Conservation (phyloP, 2,329 filamentous ascomycete genomes). For the Epichloe scottii region DNA sequence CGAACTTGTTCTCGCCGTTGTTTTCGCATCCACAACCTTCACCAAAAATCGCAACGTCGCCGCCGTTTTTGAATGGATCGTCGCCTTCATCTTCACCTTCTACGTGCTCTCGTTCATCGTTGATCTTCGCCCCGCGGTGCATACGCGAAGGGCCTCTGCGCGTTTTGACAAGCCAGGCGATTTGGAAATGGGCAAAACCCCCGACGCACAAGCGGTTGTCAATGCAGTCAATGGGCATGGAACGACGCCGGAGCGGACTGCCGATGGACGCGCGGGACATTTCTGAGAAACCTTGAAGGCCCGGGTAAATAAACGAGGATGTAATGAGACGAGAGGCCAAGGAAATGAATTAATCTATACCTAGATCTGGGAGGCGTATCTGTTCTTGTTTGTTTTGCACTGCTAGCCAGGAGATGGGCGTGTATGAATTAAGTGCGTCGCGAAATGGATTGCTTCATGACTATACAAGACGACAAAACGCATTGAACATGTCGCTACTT, state of each 20-base stretch:
- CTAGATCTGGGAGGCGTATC: background rate
- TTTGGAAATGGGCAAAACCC: constrained; percentile 9
- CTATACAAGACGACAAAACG: background rate
- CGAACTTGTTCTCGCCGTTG: constrained; percentile 61
- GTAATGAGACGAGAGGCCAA: background rate
- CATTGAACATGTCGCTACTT: no score
- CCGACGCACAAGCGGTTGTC: background rate
- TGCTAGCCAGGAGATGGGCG: background rate
- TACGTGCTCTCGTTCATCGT: constrained; percentile 80
- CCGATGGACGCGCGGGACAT: background rate
- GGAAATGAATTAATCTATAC: no score
- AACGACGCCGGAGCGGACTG: background rate
- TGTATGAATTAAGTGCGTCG: background rate
- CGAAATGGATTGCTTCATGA: no score
- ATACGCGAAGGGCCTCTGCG: constrained; percentile 32
- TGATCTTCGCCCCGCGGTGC: constrained; percentile 70
- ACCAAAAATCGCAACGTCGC: constrained; percentile 45
- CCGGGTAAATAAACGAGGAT: no score
- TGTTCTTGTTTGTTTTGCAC: background rate
- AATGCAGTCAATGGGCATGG: background rate
- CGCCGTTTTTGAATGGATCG: constrained; percentile 66
- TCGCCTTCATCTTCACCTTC: constrained; percentile 76
- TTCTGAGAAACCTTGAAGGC: background rate
- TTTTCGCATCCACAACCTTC: constrained; percentile 51
- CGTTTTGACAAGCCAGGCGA: constrained; percentile 20